phyloP scores from a whole-genome alignment of 148 eudicot genomes.

The Rhododendron molle region DNA sequence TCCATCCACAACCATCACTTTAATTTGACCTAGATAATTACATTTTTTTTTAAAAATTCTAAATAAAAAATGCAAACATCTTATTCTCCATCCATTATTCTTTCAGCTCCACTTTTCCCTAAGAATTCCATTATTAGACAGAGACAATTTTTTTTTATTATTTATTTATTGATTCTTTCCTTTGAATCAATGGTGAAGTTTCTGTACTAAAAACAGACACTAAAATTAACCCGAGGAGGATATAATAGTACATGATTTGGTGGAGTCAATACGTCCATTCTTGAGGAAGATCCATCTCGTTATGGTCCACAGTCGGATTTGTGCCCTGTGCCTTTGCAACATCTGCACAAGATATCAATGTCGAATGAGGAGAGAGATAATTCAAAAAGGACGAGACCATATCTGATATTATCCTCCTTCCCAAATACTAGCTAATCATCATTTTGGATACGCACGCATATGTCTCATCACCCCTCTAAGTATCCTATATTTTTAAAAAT shows the following conservation, averaged over 20 bases:
- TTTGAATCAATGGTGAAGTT: not conserved
- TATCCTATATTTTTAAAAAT: no score
- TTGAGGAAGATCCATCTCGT: constrained; percentile 23
- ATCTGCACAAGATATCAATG: constrained; percentile 6
- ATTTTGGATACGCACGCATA: not conserved
- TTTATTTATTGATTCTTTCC: not conserved
- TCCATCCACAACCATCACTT: not conserved
- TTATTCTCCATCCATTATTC: not conserved
- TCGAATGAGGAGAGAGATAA: not conserved
- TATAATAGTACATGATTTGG: no score
- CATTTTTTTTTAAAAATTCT: not conserved
- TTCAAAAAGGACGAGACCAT: no score
- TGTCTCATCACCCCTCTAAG: no score
- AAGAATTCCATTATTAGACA: not conserved
- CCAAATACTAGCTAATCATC: not conserved
- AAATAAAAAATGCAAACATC: not conserved
- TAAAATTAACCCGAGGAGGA: not conserved
- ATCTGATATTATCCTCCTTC: no score
- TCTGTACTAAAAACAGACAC: not conserved
- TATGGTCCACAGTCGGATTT: not conserved
- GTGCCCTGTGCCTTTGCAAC: not conserved
- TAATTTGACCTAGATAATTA: not conserved
- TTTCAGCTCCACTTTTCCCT: not conserved
- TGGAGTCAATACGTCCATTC: constrained; percentile 30
- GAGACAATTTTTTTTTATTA: not conserved